Evolutionary conservation across 441 rosid species (phyloP).

Genomic region (Rhodomyrtus psidioides): DNA sequence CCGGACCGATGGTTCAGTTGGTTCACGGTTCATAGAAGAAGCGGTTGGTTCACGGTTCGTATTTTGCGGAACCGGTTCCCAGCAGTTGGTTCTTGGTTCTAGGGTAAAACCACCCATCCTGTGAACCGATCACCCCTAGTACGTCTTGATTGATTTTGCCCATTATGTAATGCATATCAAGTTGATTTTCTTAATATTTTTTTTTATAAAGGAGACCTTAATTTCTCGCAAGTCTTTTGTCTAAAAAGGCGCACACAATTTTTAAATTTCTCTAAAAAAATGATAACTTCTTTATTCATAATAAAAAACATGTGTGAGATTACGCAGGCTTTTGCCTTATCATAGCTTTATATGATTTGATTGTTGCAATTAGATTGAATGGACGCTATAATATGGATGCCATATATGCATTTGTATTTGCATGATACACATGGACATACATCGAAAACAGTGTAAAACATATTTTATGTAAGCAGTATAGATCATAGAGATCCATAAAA

Average conservation of each 20-base stretch:
- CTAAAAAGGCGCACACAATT: neutral
- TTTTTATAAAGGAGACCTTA: neutral
- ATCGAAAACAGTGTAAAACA: neutral
- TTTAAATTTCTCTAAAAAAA: neutral
- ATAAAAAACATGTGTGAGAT: neutral
- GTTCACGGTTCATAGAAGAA: too few relatives aligned
- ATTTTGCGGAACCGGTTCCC: too few relatives aligned
- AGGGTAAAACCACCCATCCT: too few relatives aligned
- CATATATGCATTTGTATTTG: neutral
- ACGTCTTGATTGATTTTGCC: neutral
- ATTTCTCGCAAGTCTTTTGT: neutral
- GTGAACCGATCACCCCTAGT: too few relatives aligned
- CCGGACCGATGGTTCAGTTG: too few relatives aligned
- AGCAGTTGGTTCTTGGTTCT: too few relatives aligned
- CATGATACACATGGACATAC: neutral
- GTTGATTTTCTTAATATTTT: neutral
- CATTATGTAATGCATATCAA: neutral
- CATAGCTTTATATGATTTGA: neutral
- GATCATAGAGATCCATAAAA: neutral
- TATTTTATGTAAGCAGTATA: neutral
- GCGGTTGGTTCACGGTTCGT: too few relatives aligned
- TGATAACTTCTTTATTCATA: neutral
- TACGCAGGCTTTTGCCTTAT: neutral
- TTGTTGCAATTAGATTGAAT: neutral
- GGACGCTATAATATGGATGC: neutral